Evolutionary conservation across 2,329 filamentous ascomycete species (phyloP).

Genomic region (Scedosporium minutisporum): DNA sequence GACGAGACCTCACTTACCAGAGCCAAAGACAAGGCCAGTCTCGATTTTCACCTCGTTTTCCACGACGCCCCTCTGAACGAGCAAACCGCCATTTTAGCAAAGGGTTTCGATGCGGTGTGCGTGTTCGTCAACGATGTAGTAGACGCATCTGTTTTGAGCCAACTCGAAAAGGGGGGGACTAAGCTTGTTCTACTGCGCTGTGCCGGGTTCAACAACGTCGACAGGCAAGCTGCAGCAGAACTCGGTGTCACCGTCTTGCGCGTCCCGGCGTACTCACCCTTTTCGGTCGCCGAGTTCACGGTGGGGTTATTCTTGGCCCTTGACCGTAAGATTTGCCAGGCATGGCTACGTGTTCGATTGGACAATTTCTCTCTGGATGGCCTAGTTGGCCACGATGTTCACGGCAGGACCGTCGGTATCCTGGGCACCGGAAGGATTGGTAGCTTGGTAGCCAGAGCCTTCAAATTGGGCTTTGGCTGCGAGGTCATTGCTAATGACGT

Average conservation of each 20-base stretch:
- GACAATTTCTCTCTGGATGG: slow-evolving; percentile 60
- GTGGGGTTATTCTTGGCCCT: slow-evolving; percentile 57
- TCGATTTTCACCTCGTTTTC: slow-evolving; percentile 39
- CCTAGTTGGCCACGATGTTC: slow-evolving; percentile 50
- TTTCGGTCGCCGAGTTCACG: slow-evolving; percentile 61
- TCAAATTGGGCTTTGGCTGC: slow-evolving; percentile 58
- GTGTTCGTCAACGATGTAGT: slow-evolving; percentile 60
- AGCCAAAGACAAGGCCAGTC: slow-evolving; percentile 24
- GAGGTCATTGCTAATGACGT: slow-evolving; percentile 52
- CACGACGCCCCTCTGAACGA: slow-evolving; percentile 47
- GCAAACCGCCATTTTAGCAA: slow-evolving; percentile 46
- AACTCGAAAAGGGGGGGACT: slow-evolving; percentile 39
- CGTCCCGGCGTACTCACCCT: slow-evolving; percentile 58
- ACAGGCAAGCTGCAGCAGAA: slow-evolving; percentile 44
- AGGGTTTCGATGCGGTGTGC: slow-evolving; percentile 47
- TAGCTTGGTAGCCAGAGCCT: slow-evolving; percentile 43
- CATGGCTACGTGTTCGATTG: slow-evolving; percentile 58
- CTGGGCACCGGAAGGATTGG: slow-evolving; percentile 59
- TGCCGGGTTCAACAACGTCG: slow-evolving; percentile 60
- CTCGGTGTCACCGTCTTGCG: slow-evolving; percentile 53
- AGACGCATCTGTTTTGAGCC: slow-evolving; percentile 37
- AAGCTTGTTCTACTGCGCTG: slow-evolving; percentile 54
- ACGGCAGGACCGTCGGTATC: slow-evolving; percentile 57
- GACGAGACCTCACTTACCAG: slow-evolving; percentile 45
- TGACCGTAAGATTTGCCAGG: slow-evolving; percentile 57